Evolutionary conservation across 2,329 filamentous ascomycete genomes (phyloP).

Genomic region (Trichoderma brevicompactum): DNA sequence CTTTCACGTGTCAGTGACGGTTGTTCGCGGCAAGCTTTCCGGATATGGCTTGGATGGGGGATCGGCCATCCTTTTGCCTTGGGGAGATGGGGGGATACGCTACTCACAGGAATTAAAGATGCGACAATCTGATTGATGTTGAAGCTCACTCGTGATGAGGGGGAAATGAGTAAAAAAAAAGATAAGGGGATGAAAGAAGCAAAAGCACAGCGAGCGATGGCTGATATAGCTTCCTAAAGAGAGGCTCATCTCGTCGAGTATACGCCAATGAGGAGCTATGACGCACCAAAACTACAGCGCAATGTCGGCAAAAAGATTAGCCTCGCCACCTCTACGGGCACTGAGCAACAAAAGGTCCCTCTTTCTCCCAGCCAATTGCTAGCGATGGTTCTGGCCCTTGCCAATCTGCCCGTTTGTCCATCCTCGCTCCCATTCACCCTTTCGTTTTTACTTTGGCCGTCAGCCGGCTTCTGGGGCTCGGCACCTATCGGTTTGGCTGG

Average conservation of each 20-base stretch:
- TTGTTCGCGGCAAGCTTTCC: constrained; percentile 20
- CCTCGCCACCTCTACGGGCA: neutral
- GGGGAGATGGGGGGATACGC: neutral
- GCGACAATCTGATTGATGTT: neutral
- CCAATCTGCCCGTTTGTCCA: too few relatives aligned
- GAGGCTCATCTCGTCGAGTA: neutral
- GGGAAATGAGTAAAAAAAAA: neutral
- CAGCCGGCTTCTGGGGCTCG: constrained; percentile 33
- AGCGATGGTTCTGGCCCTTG: too few relatives aligned
- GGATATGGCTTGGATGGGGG: neutral
- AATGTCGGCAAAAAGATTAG: constrained; percentile 27
- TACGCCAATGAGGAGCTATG: neutral
- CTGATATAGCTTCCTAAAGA: constrained; percentile 21
- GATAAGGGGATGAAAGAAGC: neutral
- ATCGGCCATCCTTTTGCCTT: too few relatives aligned
- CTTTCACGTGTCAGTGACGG: constrained; percentile 44
- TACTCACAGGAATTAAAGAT: constrained; percentile 5
- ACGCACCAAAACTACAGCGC: constrained; percentile 10
- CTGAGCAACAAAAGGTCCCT: too few relatives aligned
- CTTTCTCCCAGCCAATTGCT: too few relatives aligned
- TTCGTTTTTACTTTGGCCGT: constrained; percentile 5
- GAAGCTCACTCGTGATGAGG: neutral
- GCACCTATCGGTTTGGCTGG: constrained; percentile 41
- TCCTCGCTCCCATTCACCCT: neutral
- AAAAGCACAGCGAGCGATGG: neutral